phyloP scores from a whole-genome alignment of 306 rosid genomes.

The Sophora flavescens region DNA sequence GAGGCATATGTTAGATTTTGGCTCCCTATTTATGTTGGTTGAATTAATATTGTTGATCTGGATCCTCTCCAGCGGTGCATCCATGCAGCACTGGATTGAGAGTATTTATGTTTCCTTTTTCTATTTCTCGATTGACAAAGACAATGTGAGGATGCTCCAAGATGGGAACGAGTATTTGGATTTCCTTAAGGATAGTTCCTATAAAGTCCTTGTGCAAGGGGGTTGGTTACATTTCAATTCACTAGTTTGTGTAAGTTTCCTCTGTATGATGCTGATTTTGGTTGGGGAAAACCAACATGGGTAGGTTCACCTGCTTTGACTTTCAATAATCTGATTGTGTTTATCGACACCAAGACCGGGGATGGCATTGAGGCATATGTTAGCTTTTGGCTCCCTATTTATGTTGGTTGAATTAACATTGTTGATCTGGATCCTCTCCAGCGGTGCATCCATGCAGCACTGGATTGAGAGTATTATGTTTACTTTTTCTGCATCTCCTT shows the following conservation, averaged over 20 bases:
- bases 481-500: neutral
- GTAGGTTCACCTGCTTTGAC: conserved; percentile 52
- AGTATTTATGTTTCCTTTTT: no score
- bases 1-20: conserved; percentile 61
- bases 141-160: conserved; percentile 42
- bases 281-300: conserved; percentile 71
- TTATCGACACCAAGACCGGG: conserved; percentile 54
- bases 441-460: no score
- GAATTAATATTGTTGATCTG: no score
- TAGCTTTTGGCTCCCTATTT: no score
- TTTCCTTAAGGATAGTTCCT: conserved; percentile 28
- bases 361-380: conserved; percentile 62
- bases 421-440: no score
- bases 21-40: no score
- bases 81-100: no score
- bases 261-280: conserved; percentile 64
- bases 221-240: conserved; percentile 47
- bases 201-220: conserved; percentile 45
- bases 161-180: conserved; percentile 38
- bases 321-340: conserved; percentile 56
- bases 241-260: conserved; percentile 62
- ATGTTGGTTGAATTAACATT: no score
- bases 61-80: no score
- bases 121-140: conserved; percentile 27
- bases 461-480: no score